Evolutionary conservation across 2,329 filamentous ascomycete genomes (phyloP).

Genomic region (Ophiostoma montium): DNA sequence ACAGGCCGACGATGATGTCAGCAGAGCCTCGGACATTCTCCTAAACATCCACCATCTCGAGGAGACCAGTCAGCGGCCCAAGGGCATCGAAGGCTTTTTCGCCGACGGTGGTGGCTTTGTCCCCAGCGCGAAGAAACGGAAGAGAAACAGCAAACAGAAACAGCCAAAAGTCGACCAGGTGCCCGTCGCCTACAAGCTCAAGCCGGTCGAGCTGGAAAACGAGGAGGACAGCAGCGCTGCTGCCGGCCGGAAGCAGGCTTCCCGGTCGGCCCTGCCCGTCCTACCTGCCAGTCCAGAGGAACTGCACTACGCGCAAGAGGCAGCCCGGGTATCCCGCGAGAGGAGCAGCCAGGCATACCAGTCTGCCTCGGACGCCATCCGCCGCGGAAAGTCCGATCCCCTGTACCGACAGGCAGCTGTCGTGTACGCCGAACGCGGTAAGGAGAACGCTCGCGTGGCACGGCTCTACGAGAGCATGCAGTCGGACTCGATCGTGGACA

Average conservation of each 20-base stretch:
- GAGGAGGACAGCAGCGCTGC: conserved; percentile 14
- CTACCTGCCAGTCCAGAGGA: neutral
- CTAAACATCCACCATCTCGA: conserved; percentile 68
- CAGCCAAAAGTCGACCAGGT: conserved; percentile 17
- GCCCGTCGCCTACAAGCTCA: conserved; percentile 24
- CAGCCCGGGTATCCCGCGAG: conserved; percentile 1
- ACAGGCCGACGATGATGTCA: conserved; percentile 52
- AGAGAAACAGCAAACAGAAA: conserved; percentile 16
- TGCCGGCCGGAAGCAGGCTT: neutral
- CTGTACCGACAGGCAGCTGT: conserved; percentile 62
- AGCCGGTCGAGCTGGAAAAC: conserved; percentile 22
- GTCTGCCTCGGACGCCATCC: conserved; percentile 28
- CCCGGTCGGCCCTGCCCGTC: neutral
- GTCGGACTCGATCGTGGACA: conserved; percentile 55
- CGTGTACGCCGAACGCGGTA: conserved; percentile 59
- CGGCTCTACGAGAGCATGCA: conserved; percentile 46
- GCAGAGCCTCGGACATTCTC: conserved; percentile 62
- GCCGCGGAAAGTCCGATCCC: conserved; percentile 49
- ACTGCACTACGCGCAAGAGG: neutral
- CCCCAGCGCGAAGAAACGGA: neutral
- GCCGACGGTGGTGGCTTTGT: conserved; percentile 33
- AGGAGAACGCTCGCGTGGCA: conserved; percentile 45
- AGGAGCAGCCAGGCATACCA: conserved; percentile 16
- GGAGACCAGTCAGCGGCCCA: conserved; percentile 46
- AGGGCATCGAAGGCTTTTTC: conserved; percentile 73